Conservation (phyloP, 129 eudicot species). For the Centella asiatica region DNA sequence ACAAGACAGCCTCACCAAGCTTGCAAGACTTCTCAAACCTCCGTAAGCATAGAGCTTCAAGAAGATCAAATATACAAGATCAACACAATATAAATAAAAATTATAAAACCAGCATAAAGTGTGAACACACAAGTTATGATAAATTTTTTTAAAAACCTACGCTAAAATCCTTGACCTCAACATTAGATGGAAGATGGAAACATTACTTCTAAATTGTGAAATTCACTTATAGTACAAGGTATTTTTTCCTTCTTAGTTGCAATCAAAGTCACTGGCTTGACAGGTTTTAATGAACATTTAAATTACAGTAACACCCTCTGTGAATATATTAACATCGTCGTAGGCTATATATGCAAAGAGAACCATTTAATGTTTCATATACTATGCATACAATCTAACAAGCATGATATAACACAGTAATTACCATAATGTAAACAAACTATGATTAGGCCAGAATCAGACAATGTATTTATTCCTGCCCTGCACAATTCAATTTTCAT, state of each 20-base stretch:
- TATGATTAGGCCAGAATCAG: no score
- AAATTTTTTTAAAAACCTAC: no score
- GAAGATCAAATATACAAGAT: conserved; percentile 10
- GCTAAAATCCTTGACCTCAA: no score
- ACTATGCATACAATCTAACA: not conserved
- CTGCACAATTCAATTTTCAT: not conserved
- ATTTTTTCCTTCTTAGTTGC: not conserved
- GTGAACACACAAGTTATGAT: not conserved
- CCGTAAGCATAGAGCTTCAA: conserved; percentile 77
- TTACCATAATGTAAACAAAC: not conserved
- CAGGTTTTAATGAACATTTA: no score
- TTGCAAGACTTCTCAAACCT: conserved; percentile 62
- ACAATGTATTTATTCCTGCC: not conserved
- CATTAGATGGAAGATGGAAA: not conserved
- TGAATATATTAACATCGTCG: no score
- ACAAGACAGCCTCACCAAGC: conserved; percentile 70
- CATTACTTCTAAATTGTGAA: no score
- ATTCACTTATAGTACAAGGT: no score
- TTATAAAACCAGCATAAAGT: not conserved
- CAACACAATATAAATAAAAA: conserved; percentile 2
- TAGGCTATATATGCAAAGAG: no score
- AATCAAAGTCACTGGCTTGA: no score
- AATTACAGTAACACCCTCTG: no score
- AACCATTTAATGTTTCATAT: not conserved
- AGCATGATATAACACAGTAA: not conserved